Conservation (phyloP, 2,329 filamentous ascomycete species). For the Thermothelomyces thermophilus region DNA sequence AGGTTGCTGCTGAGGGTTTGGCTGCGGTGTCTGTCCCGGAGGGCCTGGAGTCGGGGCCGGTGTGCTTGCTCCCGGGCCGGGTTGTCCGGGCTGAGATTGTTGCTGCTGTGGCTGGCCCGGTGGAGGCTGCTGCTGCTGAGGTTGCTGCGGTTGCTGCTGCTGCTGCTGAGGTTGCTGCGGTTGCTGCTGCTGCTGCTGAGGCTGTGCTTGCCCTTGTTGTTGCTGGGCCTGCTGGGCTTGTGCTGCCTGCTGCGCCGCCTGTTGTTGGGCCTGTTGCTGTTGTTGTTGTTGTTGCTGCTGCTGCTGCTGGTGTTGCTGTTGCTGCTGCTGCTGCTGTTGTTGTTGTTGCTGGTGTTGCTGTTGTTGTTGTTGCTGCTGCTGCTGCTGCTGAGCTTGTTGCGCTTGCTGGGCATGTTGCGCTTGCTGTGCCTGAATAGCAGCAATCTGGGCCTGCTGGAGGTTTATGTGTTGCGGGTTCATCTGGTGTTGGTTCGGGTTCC, state of each 20-base stretch:
- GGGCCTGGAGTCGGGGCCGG: slow-evolving; percentile 35
- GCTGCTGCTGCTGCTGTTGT: background rate
- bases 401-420: slow-evolving; percentile 32
- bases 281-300: slow-evolving; percentile 27
- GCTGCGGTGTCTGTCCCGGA: slow-evolving; percentile 27
- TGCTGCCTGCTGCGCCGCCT: background rate
- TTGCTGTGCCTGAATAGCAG: slow-evolving; percentile 34
- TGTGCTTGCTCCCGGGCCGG: slow-evolving; percentile 18
- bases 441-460: slow-evolving; percentile 39
- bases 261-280: slow-evolving; percentile 15
- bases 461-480: slow-evolving; percentile 44
- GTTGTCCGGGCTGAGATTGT: slow-evolving; percentile 34
- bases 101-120: background rate
- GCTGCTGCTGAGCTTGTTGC: slow-evolving; percentile 32
- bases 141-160: background rate
- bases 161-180: background rate
- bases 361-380: slow-evolving; percentile 20
- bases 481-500: slow-evolving; percentile 41
- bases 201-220: slow-evolving; percentile 22
- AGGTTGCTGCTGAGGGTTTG: slow-evolving; percentile 36
- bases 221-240: background rate
- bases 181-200: slow-evolving; percentile 25
- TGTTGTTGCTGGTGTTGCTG: slow-evolving; percentile 29
- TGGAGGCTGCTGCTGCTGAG: background rate
- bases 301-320: slow-evolving; percentile 21